These are phyloP conservation scores for Hamigera avellanea DNA, from an alignment of 495 filamentous ascomycete species.

Conservation along the genomic window DNA sequence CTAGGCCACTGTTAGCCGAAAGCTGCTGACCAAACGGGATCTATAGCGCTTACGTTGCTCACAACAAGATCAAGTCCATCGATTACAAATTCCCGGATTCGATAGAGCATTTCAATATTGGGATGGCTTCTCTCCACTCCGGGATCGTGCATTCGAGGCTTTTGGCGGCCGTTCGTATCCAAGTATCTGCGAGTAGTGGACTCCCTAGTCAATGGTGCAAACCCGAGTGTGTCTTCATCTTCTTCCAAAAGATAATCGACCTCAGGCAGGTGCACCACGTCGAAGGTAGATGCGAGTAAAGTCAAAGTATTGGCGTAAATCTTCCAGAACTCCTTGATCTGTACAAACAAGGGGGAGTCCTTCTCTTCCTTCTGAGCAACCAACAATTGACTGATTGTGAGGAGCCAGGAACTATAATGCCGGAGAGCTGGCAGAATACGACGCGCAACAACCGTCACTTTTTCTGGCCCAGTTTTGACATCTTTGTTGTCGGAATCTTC, in stretches of 20 bases:
- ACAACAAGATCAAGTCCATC: constrained; percentile 50
- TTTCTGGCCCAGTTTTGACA: constrained; percentile 33
- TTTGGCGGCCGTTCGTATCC: constrained; percentile 27
- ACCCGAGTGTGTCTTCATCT: constrained; percentile 65
- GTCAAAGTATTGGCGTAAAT: constrained; percentile 58
- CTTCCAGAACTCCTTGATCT: constrained; percentile 59
- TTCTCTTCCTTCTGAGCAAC: constrained; percentile 42
- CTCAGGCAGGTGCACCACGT: constrained; percentile 41
- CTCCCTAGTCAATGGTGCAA: constrained; percentile 49
- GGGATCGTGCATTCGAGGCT: constrained; percentile 43
- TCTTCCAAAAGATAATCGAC: constrained; percentile 65
- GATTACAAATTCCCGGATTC: constrained; percentile 55
- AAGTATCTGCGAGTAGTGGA: constrained; percentile 39
- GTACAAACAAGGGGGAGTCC: constrained; percentile 42
- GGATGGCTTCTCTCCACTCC: constrained; percentile 47
- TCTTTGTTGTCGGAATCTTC: constrained; percentile 33
- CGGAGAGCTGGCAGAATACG: constrained; percentile 59
- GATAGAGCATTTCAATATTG: constrained; percentile 59
- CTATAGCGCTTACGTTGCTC: constrained; percentile 32
- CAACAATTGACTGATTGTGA: constrained; percentile 37
- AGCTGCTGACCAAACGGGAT: not conserved
- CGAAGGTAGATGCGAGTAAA: constrained; percentile 49
- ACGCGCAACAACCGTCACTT: constrained; percentile 49
- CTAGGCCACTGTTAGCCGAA: constrained; percentile 11
- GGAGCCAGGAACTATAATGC: constrained; percentile 65